Conservation (phyloP, 495 filamentous ascomycete species). For the Podospora sp. region DNA sequence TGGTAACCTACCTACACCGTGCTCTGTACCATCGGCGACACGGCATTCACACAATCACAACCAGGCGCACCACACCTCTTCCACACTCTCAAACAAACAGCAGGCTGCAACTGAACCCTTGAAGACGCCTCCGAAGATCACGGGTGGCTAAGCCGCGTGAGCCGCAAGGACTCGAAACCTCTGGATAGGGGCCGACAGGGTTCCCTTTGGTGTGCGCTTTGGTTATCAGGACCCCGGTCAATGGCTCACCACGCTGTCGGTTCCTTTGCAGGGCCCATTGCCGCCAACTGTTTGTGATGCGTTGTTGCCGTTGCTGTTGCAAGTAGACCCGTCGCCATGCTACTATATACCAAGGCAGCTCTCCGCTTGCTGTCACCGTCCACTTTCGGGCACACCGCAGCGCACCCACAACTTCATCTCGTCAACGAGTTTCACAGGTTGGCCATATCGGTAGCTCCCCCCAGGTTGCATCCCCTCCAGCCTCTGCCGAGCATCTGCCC, state of each 20-base stretch:
- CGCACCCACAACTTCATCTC: neutral
- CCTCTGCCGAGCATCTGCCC: constrained; percentile 6
- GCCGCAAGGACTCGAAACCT: neutral
- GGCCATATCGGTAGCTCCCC: neutral
- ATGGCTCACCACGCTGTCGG: neutral
- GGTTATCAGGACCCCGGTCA: neutral
- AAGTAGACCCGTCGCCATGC: neutral
- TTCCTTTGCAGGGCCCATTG: neutral
- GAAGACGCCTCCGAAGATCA: constrained; percentile 5
- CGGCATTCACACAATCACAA: neutral
- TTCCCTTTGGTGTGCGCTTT: neutral
- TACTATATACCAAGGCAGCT: neutral
- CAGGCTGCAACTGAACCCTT: neutral
- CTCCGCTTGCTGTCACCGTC: neutral
- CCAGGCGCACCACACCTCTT: neutral
- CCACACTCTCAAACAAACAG: neutral
- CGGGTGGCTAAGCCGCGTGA: neutral
- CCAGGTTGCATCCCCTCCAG: constrained; percentile 7
- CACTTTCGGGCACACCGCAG: neutral
- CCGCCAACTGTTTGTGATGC: neutral
- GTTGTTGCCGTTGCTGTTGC: neutral
- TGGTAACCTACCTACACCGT: no score
- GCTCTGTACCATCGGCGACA: neutral
- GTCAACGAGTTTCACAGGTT: neutral
- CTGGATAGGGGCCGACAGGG: neutral